Percentiles rank a stretch among this genome's conserved stretches.
Conservation (phyloP, 148 eudicot species). For the Silene uniflora region DNA sequence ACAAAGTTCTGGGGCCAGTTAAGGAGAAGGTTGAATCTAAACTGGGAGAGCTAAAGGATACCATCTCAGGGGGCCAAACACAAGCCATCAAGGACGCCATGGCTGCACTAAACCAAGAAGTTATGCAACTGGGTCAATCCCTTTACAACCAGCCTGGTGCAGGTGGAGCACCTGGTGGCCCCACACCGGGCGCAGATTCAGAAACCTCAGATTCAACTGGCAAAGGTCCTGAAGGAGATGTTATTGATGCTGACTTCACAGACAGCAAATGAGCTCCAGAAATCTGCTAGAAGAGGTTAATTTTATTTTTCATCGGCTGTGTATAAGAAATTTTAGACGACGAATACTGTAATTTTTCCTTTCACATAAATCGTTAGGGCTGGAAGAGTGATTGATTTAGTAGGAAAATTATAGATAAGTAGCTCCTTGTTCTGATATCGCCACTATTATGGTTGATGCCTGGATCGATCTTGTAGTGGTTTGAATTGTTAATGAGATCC, state of each 20-base stretch:
- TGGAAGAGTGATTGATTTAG: neutral
- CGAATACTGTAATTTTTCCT: neutral
- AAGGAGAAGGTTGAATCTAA: conserved; percentile 92
- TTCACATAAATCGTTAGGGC: conserved; percentile 2
- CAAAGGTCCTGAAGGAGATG: conserved; percentile 88
- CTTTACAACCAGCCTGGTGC: conserved; percentile 87
- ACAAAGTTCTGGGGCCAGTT: conserved; percentile 76
- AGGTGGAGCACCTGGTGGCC: conserved; percentile 48
- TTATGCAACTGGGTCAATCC: conserved; percentile 91
- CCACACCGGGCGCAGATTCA: conserved; percentile 52
- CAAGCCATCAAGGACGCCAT: conserved; percentile 81
- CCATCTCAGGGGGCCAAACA: conserved; percentile 63
- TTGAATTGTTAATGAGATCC: conserved; percentile 14
- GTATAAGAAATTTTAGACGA: conserved; percentile 26
- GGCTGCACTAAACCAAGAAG: conserved; percentile 94
- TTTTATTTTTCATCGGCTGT: conserved; percentile 13
- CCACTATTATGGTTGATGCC: conserved; percentile 1
- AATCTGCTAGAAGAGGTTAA: neutral
- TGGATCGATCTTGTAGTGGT: conserved; percentile 2
- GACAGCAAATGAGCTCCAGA: conserved; percentile 58
- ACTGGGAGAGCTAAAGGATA: conserved; percentile 74
- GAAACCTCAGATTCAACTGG: conserved; percentile 53
- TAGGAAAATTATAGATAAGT: conserved; percentile 21
- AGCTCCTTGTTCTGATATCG: conserved; percentile 15
- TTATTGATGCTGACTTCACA: conserved; percentile 90